Evolutionary conservation across 768 basidiomycete species (phyloP).

Genomic region (Tricholoma hemisulphureum): DNA sequence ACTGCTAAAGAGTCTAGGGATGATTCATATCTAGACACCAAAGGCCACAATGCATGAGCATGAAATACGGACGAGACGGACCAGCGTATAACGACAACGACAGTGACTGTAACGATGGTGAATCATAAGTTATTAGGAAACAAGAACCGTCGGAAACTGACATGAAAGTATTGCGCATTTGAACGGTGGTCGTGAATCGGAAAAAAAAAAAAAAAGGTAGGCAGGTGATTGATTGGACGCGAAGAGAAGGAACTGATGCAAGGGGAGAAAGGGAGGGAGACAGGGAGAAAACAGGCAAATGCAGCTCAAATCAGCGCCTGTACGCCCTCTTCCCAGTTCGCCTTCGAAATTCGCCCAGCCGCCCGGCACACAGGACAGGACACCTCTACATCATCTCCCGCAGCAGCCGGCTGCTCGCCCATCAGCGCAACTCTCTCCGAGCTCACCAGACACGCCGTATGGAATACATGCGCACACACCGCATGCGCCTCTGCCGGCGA

Average conservation of each 20-base stretch:
- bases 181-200: not conserved
- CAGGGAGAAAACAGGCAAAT: not conserved
- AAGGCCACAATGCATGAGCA: not conserved
- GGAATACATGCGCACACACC: constrained; percentile 68
- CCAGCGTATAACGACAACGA: not conserved
- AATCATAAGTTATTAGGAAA: too few relatives aligned
- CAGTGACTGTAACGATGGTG: not conserved
- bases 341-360: constrained; percentile 55
- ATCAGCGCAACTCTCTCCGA: constrained; percentile 63
- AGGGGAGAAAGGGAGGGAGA: not conserved
- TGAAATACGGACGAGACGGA: too few relatives aligned
- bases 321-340: constrained; percentile 58
- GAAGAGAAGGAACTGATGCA: not conserved
- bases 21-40: not conserved
- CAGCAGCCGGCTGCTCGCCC: constrained; percentile 46
- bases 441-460: constrained; percentile 70
- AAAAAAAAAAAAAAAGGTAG: not conserved
- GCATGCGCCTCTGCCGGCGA: constrained; percentile 11
- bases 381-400: constrained; percentile 55
- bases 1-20: not conserved
- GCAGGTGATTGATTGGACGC: not conserved
- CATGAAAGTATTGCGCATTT: not conserved
- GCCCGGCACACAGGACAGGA: constrained; percentile 71
- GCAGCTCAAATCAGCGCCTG: constrained; percentile 21
- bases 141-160: not conserved